Base-by-base conservation (phyloP, 108 stramenopile genomes). In the Nitzschia putrida region DNA sequence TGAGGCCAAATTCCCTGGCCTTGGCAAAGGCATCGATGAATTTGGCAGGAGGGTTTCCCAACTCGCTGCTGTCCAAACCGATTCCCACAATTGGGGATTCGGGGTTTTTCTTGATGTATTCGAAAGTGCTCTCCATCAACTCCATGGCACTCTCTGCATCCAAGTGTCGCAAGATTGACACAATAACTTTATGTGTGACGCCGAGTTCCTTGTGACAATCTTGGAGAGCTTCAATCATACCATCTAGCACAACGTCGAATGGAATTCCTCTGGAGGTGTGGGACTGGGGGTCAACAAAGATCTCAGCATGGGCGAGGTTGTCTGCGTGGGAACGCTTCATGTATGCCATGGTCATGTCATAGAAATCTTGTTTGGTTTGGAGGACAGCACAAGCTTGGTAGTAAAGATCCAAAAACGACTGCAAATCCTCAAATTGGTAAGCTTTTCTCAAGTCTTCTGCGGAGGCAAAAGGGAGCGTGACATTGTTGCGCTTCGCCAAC, bases 251-350 rank as follows among this genome's bases (percentile, higher is more conserved):
- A 18, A 51, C 53, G 10, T 81, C 73, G 37, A 77, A 81, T 16
- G 71, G 24, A 14, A 81, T 73, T 13, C 75, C 75, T 40, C 80
- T 59, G 13, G 47, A 41, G 6, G 56, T 77, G 38, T 81, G 80
- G 24, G 71, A 40, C 51, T 81, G 80, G 7, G 80, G 80, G 59
- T 81, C 80, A n/a, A 81, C 76, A 76, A 81, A 81, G 38, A 81
- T 51, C 34, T 81, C 80, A 2, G 60, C 76, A 53, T 81, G 76
- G 22, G 39, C 64, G 18, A 81, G 42, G 57, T 77, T 73, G 18
- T 81, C 76, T 41, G 61, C 13, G 29, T 68, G 57, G 7, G 67
- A 71, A 12, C 69, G 60, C 13, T 26, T 39, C 41, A 81, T 42
- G 60, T 77, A 81, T 16, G 71, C 75, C 71, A 68, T 57, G 25